phyloP scores from a whole-genome alignment of 768 basidiomycete species.

The Termitomyces heimii region DNA sequence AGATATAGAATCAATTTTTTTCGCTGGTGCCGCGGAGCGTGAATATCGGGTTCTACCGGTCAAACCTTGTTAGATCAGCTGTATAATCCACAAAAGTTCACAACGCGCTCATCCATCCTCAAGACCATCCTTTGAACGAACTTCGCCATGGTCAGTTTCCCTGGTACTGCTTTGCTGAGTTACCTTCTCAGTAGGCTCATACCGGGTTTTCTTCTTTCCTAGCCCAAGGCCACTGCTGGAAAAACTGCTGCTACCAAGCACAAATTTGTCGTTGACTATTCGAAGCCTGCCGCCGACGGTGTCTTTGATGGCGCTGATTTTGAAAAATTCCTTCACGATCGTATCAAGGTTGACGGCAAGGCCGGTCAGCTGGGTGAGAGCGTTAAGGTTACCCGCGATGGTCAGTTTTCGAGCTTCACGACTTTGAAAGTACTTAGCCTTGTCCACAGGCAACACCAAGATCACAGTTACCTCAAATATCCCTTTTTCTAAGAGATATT shows the following conservation, averaged over 20 bases:
- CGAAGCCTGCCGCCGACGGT: conserved; percentile 59
- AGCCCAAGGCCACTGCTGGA: conserved; percentile 56
- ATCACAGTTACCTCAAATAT: conserved; percentile 82
- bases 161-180: conserved; percentile 83
- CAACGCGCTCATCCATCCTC: conserved; percentile 13
- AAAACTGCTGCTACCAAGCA: conserved; percentile 55
- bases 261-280: conserved; percentile 85
- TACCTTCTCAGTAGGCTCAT: conserved; percentile 88
- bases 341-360: conserved; percentile 91
- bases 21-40: conserved; percentile 10
- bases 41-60: conserved; percentile 10
- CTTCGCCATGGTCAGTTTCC: conserved; percentile 65
- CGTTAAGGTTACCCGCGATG: conserved; percentile 83
- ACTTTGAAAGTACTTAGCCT: not conserved
- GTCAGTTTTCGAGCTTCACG: conserved; percentile 35
- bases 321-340: conserved; percentile 89
- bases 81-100: conserved; percentile 41
- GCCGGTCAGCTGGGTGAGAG: conserved; percentile 87
- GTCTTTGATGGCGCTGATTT: conserved; percentile 59
- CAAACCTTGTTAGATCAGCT: conserved; percentile 36
- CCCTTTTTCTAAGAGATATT: conserved; percentile 93
- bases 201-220: conserved; percentile 31
- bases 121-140: conserved; percentile 18
- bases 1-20: conserved; percentile 9
- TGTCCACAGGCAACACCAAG: conserved; percentile 59